Percentiles rank a stretch among this genome's conserved stretches.
These are phyloP conservation scores for Drosera spatulata DNA, from an alignment of 179 eudicot species.

Conservation along the genomic window DNA sequence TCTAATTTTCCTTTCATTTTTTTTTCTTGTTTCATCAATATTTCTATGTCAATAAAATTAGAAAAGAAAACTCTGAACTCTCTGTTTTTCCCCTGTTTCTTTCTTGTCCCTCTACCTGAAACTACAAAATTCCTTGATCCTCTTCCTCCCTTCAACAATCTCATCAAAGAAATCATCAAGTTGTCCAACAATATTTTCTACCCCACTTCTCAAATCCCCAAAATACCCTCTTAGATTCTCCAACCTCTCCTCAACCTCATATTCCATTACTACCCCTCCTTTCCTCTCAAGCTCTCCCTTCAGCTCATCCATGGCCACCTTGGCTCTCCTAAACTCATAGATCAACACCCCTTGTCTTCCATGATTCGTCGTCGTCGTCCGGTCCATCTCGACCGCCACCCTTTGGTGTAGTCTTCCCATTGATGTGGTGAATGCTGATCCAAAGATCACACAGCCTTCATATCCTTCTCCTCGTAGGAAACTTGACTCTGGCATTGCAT, in stretches of 20 bases:
- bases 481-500: constrained; percentile 31
- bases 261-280: background rate
- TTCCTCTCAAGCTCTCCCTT: constrained; percentile 62
- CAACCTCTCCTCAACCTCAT: constrained; percentile 40
- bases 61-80: no score
- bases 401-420: constrained; percentile 56
- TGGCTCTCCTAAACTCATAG: constrained; percentile 64
- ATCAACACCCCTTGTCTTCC: constrained; percentile 39
- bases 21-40: background rate
- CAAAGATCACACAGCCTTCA: constrained; percentile 65
- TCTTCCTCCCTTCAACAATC: constrained; percentile 95
- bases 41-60: no score
- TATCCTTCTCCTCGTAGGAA: constrained; percentile 29
- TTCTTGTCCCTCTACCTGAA: constrained; percentile 34
- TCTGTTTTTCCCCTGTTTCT: background rate
- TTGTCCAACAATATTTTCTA: constrained; percentile 56
- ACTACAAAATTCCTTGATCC: constrained; percentile 78
- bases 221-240: constrained; percentile 56
- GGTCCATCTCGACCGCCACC: constrained; percentile 43
- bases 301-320: constrained; percentile 69
- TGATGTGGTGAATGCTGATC: constrained; percentile 73
- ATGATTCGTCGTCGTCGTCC: constrained; percentile 21
- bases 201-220: constrained; percentile 56
- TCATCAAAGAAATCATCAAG: constrained; percentile 99
- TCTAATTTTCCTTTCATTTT: background rate